phyloP scores from a whole-genome alignment of 768 basidiomycete genomes.

The Rhodosporidiobolus sp. region DNA sequence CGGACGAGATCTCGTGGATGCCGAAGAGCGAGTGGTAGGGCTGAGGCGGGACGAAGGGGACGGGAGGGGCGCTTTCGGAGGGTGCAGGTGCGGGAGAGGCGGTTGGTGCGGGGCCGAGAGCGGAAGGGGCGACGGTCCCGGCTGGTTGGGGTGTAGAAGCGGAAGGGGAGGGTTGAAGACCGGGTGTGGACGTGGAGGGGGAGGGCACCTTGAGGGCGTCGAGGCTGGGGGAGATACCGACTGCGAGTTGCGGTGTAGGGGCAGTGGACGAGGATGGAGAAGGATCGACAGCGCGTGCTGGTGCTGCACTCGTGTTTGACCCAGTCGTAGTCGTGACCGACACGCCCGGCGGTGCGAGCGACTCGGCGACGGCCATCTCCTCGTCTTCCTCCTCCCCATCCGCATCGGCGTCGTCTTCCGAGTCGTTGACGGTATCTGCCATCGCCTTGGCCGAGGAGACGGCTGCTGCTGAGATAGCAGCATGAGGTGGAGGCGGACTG shows the following conservation, averaged over 20 bases:
- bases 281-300: neutral
- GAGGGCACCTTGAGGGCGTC: neutral
- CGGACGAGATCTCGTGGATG: slow-evolving; percentile 25
- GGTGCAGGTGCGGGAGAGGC: neutral
- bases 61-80: neutral
- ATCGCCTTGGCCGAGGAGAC: neutral
- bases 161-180: neutral
- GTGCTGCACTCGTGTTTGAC: neutral
- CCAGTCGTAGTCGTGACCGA: neutral
- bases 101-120: neutral
- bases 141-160: too few relatives aligned
- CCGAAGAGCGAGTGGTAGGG: slow-evolving; percentile 25
- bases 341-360: slow-evolving; percentile 15
- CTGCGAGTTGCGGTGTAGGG: neutral
- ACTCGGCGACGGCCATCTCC: slow-evolving; percentile 19
- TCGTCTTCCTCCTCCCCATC: slow-evolving; percentile 34
- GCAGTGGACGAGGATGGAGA: neutral
- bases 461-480: too few relatives aligned
- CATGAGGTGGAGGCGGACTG: neutral
- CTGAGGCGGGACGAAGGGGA: neutral
- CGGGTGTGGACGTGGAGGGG: neutral
- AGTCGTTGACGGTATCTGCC: slow-evolving; percentile 1
- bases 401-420: slow-evolving; percentile 25
- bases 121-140: too few relatives aligned
- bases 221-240: neutral